Conservation (phyloP, 1,284 basidiomycete genomes). For the Kalmanozyma brasiliensis region DNA sequence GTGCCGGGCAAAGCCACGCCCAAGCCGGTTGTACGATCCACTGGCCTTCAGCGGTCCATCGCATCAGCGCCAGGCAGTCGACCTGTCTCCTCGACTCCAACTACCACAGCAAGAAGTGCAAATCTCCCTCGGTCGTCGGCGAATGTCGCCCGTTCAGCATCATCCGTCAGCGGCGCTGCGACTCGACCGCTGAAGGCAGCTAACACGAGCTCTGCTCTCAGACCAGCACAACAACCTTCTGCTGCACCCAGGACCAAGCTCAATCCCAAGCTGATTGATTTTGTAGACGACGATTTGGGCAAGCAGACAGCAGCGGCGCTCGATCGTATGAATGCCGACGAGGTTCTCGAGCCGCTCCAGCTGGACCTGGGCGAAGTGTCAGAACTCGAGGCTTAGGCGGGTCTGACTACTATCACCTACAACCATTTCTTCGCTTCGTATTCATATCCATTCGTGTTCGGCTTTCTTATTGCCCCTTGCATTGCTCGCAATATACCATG, state of each 20-base stretch:
- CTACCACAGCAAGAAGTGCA: slow-evolving; percentile 1
- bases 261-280: slow-evolving; percentile 39
- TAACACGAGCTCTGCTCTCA: neutral
- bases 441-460: too few relatives aligned
- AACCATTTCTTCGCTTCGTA: too few relatives aligned
- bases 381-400: slow-evolving; percentile 6
- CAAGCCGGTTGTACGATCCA: slow-evolving; percentile 7
- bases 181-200: neutral
- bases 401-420: too few relatives aligned
- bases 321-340: slow-evolving; percentile 16
- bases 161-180: neutral
- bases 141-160: neutral
- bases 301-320: slow-evolving; percentile 29
- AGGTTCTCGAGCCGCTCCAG: slow-evolving; percentile 25
- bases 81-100: slow-evolving; percentile 3
- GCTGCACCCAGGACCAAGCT: slow-evolving; percentile 17
- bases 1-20: neutral
- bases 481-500: too few relatives aligned
- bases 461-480: too few relatives aligned
- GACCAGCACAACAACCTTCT: neutral
- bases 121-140: neutral
- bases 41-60: slow-evolving; percentile 33
- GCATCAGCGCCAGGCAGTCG: slow-evolving; percentile 22
- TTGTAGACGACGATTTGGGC: slow-evolving; percentile 44
- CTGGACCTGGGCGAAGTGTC: slow-evolving; percentile 20